A percentile compares a stretch with the other conserved stretches of the same genome.
These are phyloP conservation scores for Meyerozyma guilliermondii DNA, from an alignment of 1,139 yeast genomes.

Conservation along the genomic window DNA sequence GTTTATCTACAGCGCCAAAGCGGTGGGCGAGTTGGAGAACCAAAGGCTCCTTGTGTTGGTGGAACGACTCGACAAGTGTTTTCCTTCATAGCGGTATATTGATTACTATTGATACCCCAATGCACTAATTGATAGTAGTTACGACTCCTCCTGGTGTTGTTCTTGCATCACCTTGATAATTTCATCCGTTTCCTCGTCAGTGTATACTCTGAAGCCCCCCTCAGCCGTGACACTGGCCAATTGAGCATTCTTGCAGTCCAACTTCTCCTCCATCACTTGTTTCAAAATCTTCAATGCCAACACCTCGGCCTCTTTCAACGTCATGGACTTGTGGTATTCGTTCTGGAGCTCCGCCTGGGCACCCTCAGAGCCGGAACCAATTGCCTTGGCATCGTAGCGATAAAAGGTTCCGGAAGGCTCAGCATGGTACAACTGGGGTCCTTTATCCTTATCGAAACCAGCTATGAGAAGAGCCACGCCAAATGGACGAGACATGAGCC, in stretches of 20 bases:
- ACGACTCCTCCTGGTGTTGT: constrained; percentile 47
- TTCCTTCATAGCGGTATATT: constrained; percentile 13
- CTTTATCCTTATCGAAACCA: constrained; percentile 87
- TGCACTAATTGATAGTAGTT: not conserved
- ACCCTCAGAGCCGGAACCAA: constrained; percentile 98
- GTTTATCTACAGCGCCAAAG: constrained; percentile 50
- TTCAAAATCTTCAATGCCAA: constrained; percentile 84
- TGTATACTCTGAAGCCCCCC: constrained; percentile 81
- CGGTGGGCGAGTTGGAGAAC: constrained; percentile 61
- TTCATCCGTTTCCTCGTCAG: constrained; percentile 77
- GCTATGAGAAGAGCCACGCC: constrained; percentile 97
- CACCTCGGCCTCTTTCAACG: constrained; percentile 91
- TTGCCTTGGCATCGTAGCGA: constrained; percentile 96
- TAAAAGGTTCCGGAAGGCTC: constrained; percentile 98
- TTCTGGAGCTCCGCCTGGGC: constrained; percentile 97
- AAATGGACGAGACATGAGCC: constrained; percentile 97
- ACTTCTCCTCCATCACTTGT: constrained; percentile 98
- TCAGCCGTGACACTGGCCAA: constrained; percentile 87
- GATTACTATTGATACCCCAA: not conserved
- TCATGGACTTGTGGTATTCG: constrained; percentile 90
- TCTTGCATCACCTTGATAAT: constrained; percentile 74
- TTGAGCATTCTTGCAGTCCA: constrained; percentile 94
- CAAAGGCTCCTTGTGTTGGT: constrained; percentile 50
- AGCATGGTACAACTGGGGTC: constrained; percentile 97
- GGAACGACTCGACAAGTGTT: constrained; percentile 45